phyloP scores from a whole-genome alignment of 768 basidiomycete species.

The Lactarius hatsudake region DNA sequence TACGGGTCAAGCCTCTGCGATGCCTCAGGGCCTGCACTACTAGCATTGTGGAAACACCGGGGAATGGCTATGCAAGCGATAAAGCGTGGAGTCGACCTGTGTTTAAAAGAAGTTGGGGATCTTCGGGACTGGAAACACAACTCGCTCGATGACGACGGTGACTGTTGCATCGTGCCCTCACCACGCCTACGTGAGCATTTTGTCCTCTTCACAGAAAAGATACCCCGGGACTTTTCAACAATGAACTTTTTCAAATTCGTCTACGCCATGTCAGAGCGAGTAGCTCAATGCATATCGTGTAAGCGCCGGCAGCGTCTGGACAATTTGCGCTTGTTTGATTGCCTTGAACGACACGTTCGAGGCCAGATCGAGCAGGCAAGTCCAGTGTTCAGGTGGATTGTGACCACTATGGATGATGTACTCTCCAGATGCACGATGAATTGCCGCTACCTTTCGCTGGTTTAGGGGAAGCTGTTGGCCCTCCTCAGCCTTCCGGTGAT shows the following conservation, averaged over 20 bases:
- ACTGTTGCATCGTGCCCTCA: background rate
- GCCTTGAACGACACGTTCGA: constrained; percentile 1
- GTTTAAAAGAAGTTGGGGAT: constrained; percentile 4
- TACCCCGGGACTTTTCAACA: background rate
- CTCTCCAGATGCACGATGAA: background rate
- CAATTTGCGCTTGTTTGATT: constrained; percentile 1
- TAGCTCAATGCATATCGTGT: background rate
- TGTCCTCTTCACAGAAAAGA: background rate
- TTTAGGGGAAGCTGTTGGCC: background rate
- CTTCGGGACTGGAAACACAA: background rate
- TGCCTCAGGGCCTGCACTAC: constrained; percentile 10
- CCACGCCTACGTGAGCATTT: background rate
- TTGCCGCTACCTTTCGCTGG: background rate
- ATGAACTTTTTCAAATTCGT: constrained; percentile 3
- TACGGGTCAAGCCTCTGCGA: constrained; percentile 1
- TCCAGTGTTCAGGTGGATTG: background rate
- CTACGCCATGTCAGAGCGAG: background rate
- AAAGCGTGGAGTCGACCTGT: background rate
- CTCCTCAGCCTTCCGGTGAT: background rate
- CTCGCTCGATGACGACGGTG: background rate
- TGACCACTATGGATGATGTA: background rate
- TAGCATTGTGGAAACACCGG: constrained; percentile 11
- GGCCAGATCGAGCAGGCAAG: background rate
- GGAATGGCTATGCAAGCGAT: background rate
- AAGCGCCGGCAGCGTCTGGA: background rate